Evolutionary conservation across 176 grass and related monocot species (phyloP).

Genomic region (Eremochloa ophiuroides): DNA sequence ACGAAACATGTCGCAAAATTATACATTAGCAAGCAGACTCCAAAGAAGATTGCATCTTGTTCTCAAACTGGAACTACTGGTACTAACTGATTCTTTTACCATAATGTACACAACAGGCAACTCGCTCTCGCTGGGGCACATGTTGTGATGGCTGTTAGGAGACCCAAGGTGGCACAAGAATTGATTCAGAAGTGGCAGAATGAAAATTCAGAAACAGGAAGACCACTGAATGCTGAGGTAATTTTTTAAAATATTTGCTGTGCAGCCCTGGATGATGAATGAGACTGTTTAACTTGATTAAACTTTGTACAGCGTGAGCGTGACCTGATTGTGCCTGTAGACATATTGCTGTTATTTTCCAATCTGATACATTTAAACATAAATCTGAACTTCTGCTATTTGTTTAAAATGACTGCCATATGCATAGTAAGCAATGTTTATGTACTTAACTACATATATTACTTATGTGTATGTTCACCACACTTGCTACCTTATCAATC

Average conservation of each 20-base stretch:
- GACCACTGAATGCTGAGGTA: conserved; percentile 89
- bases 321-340: not conserved
- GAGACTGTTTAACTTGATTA: not conserved
- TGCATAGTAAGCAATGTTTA: not conserved
- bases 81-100: not conserved
- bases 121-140: conserved; percentile 77
- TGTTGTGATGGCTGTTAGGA: conserved; percentile 95
- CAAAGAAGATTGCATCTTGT: not conserved
- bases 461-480: not conserved
- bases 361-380: not conserved
- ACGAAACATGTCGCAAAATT: not conserved
- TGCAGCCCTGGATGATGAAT: not conserved
- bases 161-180: conserved; percentile 71
- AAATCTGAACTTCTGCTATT: not conserved
- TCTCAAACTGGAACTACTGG: not conserved
- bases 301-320: not conserved
- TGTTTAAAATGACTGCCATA: not conserved
- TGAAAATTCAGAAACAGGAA: conserved; percentile 59
- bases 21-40: not conserved
- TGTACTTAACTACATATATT: not conserved
- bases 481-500: conserved; percentile 8
- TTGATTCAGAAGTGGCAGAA: conserved; percentile 96
- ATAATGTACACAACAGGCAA: conserved; percentile 53
- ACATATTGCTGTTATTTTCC: not conserved
- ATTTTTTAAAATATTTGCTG: conserved; percentile 22